phyloP scores from a whole-genome alignment of 352 stramenopile species.

The Thraustotheca clavata region DNA sequence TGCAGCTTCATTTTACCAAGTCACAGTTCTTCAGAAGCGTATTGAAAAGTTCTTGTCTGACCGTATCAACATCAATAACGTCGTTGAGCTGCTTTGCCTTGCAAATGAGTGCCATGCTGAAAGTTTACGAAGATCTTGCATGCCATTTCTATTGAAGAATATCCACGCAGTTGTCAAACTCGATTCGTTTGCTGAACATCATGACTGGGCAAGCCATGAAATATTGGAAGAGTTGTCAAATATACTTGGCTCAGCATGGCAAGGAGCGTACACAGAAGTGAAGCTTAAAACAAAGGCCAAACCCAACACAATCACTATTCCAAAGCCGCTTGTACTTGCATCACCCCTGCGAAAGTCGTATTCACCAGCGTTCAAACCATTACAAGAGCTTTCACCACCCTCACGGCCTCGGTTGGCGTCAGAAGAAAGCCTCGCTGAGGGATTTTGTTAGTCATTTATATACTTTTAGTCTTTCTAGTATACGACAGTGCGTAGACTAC shows the following conservation, averaged over 20 bases:
- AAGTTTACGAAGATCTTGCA: conserved; percentile 5
- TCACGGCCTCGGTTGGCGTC: conserved; percentile 3
- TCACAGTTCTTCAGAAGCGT: conserved; percentile 13
- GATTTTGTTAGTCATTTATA: conserved; percentile 17
- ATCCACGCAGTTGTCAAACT: conserved; percentile 32
- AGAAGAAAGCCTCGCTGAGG: conserved; percentile 19
- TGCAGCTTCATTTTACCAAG: conserved; percentile 21
- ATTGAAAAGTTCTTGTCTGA: conserved; percentile 22
- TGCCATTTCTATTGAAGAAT: conserved; percentile 21
- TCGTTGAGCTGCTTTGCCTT: conserved; percentile 18
- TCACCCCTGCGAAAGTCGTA: background rate
- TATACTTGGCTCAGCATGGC: conserved; percentile 71
- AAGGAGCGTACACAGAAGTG: conserved; percentile 62
- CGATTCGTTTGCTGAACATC: conserved; percentile 61
- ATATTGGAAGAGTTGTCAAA: conserved; percentile 71
- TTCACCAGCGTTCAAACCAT: background rate
- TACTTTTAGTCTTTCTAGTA: background rate
- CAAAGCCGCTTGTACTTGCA: background rate
- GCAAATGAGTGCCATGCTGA: conserved; percentile 21
- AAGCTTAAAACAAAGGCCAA: background rate
- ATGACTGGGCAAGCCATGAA: conserved; percentile 72
- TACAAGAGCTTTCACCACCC: conserved; percentile 8
- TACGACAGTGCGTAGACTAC: too few species aligned
- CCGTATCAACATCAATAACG: conserved; percentile 9
- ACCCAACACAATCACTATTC: background rate